Evolutionary conservation across 176 grass and related monocot species (phyloP), one percentile per base, ranked within the genome.

Genomic region (Eragrostis nindensis): DNA sequence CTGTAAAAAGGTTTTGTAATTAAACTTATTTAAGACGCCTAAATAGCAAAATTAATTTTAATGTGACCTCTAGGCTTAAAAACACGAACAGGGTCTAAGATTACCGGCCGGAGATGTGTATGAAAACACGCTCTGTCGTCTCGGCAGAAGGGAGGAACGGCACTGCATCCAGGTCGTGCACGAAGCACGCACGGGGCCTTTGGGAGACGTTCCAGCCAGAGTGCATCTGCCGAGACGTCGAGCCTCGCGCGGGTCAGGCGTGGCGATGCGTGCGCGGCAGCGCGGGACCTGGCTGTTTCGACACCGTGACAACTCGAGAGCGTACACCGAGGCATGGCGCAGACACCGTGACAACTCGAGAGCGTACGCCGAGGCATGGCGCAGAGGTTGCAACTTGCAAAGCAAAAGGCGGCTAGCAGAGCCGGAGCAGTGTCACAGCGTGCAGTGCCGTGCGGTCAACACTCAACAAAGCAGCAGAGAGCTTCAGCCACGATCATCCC

Each of bases 381-480:
- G 54, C 54, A 57, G 54, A n/a, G 53, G 53, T n/a, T n/a, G 53
- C 52, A 5, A 55, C 53, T 54, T n/a, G 53, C 53, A 55, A 55
- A 4, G 19, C 19, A 55, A 55, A 24, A 21, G n/a, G 4, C 9
- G 2, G 84, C 82, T 8, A 57, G 19, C 21, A n/a, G 8, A 59
- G 55, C 1, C 55, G 11, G 55, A 24, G 55, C 55, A 24, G n/a
- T 59, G 55, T 59, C 8, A 4, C 55, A 22, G 55, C 55, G n/a
- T 59, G 55, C 55, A 59, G 55, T n/a, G 55, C 55, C 55, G 55
- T 59, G 55, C 55, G 55, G 55, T 59, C 55, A 59, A 59, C 53
- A 55, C 52, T 52, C 49, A 18, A 52, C 49, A 53, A 16, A 55
- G 53, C 53, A n/a, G 53, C 5, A n/a, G 7, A 9, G 16, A 36